These are phyloP conservation scores for Simmondsia chinensis DNA, from an alignment of 148 eudicot genomes.

Conservation along the genomic window DNA sequence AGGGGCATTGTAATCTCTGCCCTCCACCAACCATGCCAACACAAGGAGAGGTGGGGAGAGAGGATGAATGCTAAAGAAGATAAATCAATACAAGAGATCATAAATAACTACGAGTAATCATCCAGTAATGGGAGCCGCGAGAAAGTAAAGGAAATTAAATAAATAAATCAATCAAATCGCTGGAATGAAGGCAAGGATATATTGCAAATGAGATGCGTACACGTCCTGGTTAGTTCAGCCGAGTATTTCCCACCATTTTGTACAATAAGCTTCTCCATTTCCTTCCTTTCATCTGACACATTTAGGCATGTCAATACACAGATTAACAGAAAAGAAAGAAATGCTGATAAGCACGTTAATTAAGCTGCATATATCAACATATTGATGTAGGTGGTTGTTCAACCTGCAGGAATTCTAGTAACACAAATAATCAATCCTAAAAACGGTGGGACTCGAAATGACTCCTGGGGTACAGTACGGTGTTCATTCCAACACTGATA, in stretches of 20 bases:
- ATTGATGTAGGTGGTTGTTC: background rate
- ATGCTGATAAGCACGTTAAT: background rate
- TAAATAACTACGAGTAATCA: no score
- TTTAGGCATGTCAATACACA: background rate
- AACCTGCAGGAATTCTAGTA: slow-evolving; percentile 83
- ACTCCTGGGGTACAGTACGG: slow-evolving; percentile 82
- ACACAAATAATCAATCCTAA: slow-evolving; percentile 77
- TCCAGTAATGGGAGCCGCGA: no score
- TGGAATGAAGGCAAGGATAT: slow-evolving; percentile 53
- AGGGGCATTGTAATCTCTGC: no score
- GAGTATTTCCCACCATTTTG: slow-evolving; percentile 97
- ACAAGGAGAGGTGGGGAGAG: no score
- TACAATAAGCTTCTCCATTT: slow-evolving; percentile 67
- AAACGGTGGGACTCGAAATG: slow-evolving; percentile 80
- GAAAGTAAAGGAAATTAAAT: background rate
- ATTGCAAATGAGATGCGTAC: slow-evolving; percentile 89
- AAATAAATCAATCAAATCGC: background rate
- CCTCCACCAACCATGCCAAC: no score
- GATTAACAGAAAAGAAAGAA: background rate
- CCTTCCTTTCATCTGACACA: slow-evolving; percentile 74
- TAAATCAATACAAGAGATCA: no score
- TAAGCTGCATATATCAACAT: background rate
- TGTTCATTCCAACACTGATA: slow-evolving; percentile 98
- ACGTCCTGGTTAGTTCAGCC: slow-evolving; percentile 79
- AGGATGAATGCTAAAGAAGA: no score